Evolutionary conservation across 1,284 basidiomycete genomes (phyloP).

Genomic region (Marasmius sp.): DNA sequence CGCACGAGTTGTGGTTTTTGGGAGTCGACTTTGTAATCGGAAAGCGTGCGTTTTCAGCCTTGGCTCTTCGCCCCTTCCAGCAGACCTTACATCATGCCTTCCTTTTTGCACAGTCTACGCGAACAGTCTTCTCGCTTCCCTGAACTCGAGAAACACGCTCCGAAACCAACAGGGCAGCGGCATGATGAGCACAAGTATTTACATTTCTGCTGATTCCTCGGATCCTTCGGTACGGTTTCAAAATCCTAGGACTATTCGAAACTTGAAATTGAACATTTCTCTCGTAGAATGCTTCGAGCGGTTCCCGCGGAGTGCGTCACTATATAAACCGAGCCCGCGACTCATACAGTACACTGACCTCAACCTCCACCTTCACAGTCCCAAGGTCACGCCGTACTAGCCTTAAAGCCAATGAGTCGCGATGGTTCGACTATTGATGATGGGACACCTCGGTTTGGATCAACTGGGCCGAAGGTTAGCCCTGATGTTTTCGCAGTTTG

Average conservation of each 20-base stretch:
- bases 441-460: background rate
- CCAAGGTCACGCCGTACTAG: background rate
- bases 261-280: background rate
- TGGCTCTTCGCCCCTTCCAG: background rate
- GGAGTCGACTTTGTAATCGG: slow-evolving; percentile 40
- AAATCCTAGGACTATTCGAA: background rate
- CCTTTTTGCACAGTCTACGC: slow-evolving; percentile 31
- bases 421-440: background rate
- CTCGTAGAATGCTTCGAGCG: background rate
- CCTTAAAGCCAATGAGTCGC: background rate
- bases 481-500: background rate
- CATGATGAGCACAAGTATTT: background rate
- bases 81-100: background rate
- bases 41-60: slow-evolving; percentile 26
- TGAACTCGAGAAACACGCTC: slow-evolving; percentile 32
- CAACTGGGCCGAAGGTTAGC: background rate
- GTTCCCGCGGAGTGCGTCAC: background rate
- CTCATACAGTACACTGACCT: background rate
- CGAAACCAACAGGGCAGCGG: slow-evolving; percentile 1
- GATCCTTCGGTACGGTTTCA: background rate
- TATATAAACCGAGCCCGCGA: background rate
- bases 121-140: slow-evolving; percentile 37
- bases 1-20: slow-evolving; percentile 36
- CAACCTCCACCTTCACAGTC: background rate
- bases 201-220: background rate